Base-by-base conservation (phyloP, 805 yeast genomes). In the Barnettozyma vustinii region DNA sequence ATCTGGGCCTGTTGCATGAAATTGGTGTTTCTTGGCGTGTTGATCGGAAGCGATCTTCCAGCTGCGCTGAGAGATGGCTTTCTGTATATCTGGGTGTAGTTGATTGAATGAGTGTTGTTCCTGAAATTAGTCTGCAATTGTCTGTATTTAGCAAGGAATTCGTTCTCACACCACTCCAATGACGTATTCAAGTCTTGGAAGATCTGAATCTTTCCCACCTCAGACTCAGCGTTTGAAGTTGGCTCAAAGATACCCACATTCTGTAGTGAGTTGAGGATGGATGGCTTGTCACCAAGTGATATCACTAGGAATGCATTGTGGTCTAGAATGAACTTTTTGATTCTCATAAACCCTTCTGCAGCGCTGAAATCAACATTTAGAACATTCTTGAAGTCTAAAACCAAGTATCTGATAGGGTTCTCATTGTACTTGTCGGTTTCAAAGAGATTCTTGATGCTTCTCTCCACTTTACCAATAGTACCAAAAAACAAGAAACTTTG, bases 141-240 rank as follows among this genome's bases (percentile, higher is more conserved):
- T 44, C 59, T 69, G 51, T 70, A 72, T 52, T 69, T 64, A 5
- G 54, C 51, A 58, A 94, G 73, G 57, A 91, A 89, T 57, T 84
- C 83, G 67, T 94, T 92, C 65, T 94, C 99, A 71, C 97, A 89
- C 96, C 96, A 92, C 66, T 94, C 98, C 40, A 94, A 74, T 0
- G 96, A 96, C 48, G 85, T 78, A 62, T 94, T 94, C 57, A 94
- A 74, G 47, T 87, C 85, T 47, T 77, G 78, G 62, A 90, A 92
- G 40, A 91, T 73, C 56, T 81, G 82, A 4, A 51, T 81, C 78
- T 63, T 64, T 7, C 50, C 50, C 4, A 60, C 53, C 6, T 57
- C 57, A 25, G 70, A 74, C 18, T 21, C 27, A 16, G 72, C 67
- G 41, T 73, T 66, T 30, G 64, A 69, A 23, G 42, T 37, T 18